These are phyloP conservation scores for Fraxinus baroniana DNA, from an alignment of 305 asterid genomes.

Conservation along the genomic window DNA sequence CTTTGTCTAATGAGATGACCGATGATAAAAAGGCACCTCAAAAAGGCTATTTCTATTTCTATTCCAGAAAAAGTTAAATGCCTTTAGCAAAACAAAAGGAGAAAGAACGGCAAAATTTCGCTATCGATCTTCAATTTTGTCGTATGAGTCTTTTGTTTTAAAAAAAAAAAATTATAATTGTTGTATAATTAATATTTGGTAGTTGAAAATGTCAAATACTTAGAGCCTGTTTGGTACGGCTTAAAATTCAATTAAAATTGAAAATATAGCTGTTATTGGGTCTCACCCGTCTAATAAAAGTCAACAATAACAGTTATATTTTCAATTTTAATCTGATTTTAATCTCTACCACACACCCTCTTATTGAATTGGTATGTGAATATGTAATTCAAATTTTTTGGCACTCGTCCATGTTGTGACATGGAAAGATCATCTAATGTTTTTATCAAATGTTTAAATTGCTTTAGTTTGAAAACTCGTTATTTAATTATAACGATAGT, in stretches of 20 bases:
- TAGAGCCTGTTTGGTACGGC: too few species aligned
- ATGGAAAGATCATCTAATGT: neutral
- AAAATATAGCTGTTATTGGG: too few species aligned
- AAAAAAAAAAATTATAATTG: neutral
- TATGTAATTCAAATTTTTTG: neutral
- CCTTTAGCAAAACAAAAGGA: neutral
- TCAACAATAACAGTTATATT: too few species aligned
- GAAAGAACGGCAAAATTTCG: neutral
- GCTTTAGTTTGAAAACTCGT: too few species aligned
- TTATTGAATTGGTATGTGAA: too few species aligned
- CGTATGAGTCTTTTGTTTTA: neutral
- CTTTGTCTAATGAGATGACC: neutral
- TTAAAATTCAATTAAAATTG: too few species aligned
- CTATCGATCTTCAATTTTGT: neutral
- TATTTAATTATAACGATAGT: too few species aligned
- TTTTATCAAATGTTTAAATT: too few species aligned
- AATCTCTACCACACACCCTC: too few species aligned
- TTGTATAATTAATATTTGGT: neutral
- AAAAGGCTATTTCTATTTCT: neutral
- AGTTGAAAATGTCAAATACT: neutral
- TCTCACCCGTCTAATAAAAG: too few species aligned
- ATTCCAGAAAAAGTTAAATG: neutral
- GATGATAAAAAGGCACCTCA: neutral
- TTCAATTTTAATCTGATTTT: too few species aligned
- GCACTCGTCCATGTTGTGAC: too few species aligned